Percentiles rank a stretch among this genome's conserved stretches.
Evolutionary conservation across 768 basidiomycete species (phyloP).

Genomic region (Tylopilus cervinicoccineus): DNA sequence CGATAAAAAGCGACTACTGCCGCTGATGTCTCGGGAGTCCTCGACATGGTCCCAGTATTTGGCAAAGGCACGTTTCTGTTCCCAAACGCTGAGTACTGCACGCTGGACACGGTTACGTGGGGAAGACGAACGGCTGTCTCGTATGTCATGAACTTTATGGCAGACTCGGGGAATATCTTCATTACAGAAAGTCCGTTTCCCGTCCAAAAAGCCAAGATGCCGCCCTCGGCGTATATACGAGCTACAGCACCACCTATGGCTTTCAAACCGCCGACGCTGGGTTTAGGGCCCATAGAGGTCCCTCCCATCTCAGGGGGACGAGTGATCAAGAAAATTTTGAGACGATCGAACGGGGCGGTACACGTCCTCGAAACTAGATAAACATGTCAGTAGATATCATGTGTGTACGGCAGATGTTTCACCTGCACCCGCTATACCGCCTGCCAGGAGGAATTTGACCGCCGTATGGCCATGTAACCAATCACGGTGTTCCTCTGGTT

Average conservation of each 20-base stretch:
- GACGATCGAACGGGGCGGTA: constrained; percentile 95
- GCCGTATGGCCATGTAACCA: constrained; percentile 70
- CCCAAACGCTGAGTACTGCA: constrained; percentile 15
- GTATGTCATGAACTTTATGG: constrained; percentile 96
- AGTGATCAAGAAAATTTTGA: constrained; percentile 96
- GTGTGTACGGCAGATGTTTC: constrained; percentile 24
- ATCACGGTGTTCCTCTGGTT: constrained; percentile 56
- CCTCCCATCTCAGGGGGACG: constrained; percentile 72
- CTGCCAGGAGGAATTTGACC: constrained; percentile 87
- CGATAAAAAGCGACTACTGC: constrained; percentile 87
- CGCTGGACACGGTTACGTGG: constrained; percentile 9
- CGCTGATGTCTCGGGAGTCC: constrained; percentile 85
- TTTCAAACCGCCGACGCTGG: constrained; percentile 50
- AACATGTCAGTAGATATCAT: constrained; percentile 3
- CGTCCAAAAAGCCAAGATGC: constrained; percentile 94
- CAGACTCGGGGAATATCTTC: constrained; percentile 97
- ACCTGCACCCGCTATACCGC: constrained; percentile 94
- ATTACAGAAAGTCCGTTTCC: constrained; percentile 90
- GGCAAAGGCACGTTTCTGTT: constrained; percentile 91
- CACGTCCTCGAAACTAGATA: constrained; percentile 87
- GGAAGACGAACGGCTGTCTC: constrained; percentile 75
- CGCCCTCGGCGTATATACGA: constrained; percentile 87
- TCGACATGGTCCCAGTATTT: constrained; percentile 88
- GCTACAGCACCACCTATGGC: constrained; percentile 69
- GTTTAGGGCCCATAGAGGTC: constrained; percentile 39